Evolutionary conservation across 2,329 filamentous ascomycete genomes (phyloP), one percentile per base, ranked within the genome.

Genomic region (Clarireedia homoeocarpa): DNA sequence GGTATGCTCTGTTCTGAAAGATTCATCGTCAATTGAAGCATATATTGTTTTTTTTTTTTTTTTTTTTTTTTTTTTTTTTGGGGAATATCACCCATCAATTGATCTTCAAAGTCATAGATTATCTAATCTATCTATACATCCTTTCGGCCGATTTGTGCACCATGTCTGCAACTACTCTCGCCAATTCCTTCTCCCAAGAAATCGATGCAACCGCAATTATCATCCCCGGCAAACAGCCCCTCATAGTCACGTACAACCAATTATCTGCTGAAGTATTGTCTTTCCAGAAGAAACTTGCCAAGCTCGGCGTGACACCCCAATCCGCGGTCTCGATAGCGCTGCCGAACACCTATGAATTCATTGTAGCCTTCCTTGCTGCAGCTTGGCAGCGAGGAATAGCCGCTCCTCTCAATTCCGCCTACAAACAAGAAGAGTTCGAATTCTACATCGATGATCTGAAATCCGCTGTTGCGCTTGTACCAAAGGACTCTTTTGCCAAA

Each of bases 371-470:
- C 73, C 80, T 95, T 46, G 89, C 89, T n/a, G 80, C 84, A 17
- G 83, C 88, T n/a, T 90, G 86, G 83, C 89, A 94, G 74, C 81
- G 90, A 65, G 88, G 78, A 30, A 86, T 94, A 63, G 89, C 89
- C 6, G 90, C 90, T 3, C 90, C 89, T n/a, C 75, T 95, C 62
- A 95, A 95, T 71, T 84, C 89, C 42, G 86, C 85, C 46, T 95
- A 95, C 76, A 95, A 91, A 75, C 88, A 94, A 72, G 85, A 85
- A 56, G 89, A 95, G 71, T 94, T 92, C 70, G 89, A 94, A 70
- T 95, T 95, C 73, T 95, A 94, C 72, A 92, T 95, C 66, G 86
- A 91, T 62, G 89, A 95, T 69, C 77, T 95, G 64, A 88, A 85
- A 68, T 92, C 89, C 5, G 85, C 85, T 36, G 75, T 95, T 58